Conservation (phyloP, 2,329 filamentous ascomycete genomes). For the Alternaria postmessia region DNA sequence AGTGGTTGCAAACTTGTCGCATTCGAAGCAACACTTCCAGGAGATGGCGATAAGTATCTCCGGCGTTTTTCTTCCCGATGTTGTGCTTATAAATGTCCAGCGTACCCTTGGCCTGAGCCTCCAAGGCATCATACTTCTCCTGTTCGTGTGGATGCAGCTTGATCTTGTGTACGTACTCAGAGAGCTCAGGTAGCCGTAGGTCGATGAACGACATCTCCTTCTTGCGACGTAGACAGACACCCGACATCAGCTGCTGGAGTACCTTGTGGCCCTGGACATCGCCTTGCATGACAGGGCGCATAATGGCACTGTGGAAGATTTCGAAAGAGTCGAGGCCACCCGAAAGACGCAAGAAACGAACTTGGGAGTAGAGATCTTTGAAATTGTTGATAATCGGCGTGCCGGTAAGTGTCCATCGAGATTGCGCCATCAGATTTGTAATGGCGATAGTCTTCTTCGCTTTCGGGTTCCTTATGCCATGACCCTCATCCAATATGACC, state of each 20-base stretch:
- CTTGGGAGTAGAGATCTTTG: constrained; percentile 79
- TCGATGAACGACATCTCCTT: constrained; percentile 92
- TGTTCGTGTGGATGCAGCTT: constrained; percentile 76
- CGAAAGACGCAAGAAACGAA: constrained; percentile 78
- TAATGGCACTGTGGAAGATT: constrained; percentile 77
- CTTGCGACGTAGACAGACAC: constrained; percentile 79
- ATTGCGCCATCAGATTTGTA: constrained; percentile 70
- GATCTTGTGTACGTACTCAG: constrained; percentile 79
- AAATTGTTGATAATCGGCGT: constrained; percentile 83
- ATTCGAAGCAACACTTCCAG: constrained; percentile 84
- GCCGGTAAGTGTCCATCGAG: constrained; percentile 71
- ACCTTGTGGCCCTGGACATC: constrained; percentile 67
- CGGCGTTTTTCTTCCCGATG: constrained; percentile 53
- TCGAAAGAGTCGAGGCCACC: constrained; percentile 77
- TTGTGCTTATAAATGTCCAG: constrained; percentile 66
- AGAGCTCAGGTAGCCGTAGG: constrained; percentile 77
- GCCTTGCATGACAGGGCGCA: constrained; percentile 70
- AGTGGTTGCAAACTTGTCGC: constrained; percentile 88
- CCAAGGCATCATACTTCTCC: constrained; percentile 77
- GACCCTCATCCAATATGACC: constrained; percentile 59
- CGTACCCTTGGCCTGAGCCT: constrained; percentile 75
- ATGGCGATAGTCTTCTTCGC: constrained; percentile 77
- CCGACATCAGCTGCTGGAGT: constrained; percentile 79
- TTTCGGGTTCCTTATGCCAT: constrained; percentile 79
- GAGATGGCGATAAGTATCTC: constrained; percentile 70